Base-by-base conservation (phyloP, 805 yeast species). In the Starmerella asiatica region DNA sequence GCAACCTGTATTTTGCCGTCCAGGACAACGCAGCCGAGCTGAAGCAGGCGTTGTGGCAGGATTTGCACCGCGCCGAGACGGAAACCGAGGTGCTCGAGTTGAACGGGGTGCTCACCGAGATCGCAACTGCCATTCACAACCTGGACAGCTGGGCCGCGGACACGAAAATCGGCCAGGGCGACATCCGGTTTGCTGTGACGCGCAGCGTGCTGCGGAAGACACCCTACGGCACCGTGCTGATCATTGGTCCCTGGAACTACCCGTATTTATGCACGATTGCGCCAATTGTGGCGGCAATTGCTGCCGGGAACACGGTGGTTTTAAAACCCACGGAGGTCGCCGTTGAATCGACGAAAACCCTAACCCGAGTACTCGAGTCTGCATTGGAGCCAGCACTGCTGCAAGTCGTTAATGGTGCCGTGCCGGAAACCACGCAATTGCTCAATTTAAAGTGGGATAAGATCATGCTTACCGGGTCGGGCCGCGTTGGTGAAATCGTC, bases 401-500 rank as follows among this genome's bases (percentile, higher is more conserved):
- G 39, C 67, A 63, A 37, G 71, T 75, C 32, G 79, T 88, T 42
- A 73, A 74, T 50, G 97, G 97, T 28, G 85, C 71, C 3, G 60
- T 79, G 31, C 63, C 70, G 4, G 83, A 74, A 58, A 67, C 88
- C 3, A 68, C 74, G 3, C 67, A 50, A 18, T 60, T 83, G 38
- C 67, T 82, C 51, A 64, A 71, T 26, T 73, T 69, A 46, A 76
- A 71, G 52, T 82, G 74, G 53, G 95, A 85, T 60, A 76, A 79
- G 59, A 83, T 88, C 44, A 66, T 85, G 59, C 81, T 79, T 59
- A 88, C 97, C 3, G 97, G 97, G 15, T 76, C 80, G 29, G 68
- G 71, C 18, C 56, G 56, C 18, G 93, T 85, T 21, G 97, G 94
- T 17, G 72, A 69, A 27, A 72, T 82, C 38, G 73, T 88, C 26